These are phyloP conservation scores for Apocynum venetum DNA, from an alignment of 257 asterid genomes.

Conservation along the genomic window DNA sequence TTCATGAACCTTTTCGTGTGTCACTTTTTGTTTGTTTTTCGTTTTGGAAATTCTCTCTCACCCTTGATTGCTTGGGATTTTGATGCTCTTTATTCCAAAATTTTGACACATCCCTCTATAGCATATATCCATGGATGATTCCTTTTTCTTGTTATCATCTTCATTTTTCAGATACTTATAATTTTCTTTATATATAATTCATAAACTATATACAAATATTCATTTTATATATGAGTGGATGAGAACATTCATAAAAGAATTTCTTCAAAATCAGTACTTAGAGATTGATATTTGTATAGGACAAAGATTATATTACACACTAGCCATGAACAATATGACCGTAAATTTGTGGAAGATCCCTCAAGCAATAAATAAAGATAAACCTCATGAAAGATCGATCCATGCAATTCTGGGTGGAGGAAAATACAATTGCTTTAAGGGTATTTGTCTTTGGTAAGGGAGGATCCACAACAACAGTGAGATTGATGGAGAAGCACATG, in stretches of 20 bases:
- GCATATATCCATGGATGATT: neutral
- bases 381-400: neutral
- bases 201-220: no score
- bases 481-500: slow-evolving; percentile 57
- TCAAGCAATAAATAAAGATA: no score
- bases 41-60: slow-evolving; percentile 25
- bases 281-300: no score
- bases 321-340: no score
- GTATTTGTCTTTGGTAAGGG: slow-evolving; percentile 29
- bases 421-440: slow-evolving; percentile 9
- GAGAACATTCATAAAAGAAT: no score
- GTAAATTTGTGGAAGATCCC: no score
- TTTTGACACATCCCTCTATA: slow-evolving; percentile 18
- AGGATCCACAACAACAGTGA: slow-evolving; percentile 35
- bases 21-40: slow-evolving; percentile 68
- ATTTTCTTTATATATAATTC: no score
- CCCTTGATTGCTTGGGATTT: slow-evolving; percentile 14
- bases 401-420: neutral
- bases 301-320: neutral
- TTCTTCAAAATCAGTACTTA: no score
- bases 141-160: neutral
- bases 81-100: slow-evolving; percentile 22
- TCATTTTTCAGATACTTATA: neutral
- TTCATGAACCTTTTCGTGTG: slow-evolving; percentile 20
- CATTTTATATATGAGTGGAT: no score